Conservation (phyloP, 768 basidiomycete genomes). For the Suillus bovinus region DNA sequence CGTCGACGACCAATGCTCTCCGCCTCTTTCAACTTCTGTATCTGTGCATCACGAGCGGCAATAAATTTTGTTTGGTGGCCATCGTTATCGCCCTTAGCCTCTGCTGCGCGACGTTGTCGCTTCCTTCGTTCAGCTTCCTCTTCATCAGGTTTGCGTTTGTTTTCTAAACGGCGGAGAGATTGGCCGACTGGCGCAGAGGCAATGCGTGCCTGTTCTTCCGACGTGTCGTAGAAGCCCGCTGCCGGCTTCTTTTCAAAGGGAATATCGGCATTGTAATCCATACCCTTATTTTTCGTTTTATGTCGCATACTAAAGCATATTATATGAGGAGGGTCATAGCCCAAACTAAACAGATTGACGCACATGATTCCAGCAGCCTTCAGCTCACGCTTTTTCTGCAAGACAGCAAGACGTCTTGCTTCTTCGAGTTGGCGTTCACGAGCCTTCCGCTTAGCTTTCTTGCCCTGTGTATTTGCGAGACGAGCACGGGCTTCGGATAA, state of each 20-base stretch:
- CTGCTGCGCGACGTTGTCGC: constrained; percentile 66
- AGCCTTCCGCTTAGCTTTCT: constrained; percentile 99
- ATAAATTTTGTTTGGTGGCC: constrained; percentile 91
- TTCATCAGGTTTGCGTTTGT: constrained; percentile 92
- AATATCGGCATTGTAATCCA: constrained; percentile 99
- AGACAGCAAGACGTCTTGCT: constrained; percentile 86
- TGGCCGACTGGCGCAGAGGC: constrained; percentile 91
- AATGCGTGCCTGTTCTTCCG: constrained; percentile 87
- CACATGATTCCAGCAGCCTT: constrained; percentile 98
- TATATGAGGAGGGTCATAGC: constrained; percentile 9
- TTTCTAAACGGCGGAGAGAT: constrained; percentile 87
- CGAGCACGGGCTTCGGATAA: constrained; percentile 97
- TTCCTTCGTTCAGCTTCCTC: constrained; percentile 94
- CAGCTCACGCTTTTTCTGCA: constrained; percentile 97
- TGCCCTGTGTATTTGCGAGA: constrained; percentile 98
- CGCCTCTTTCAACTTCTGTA: constrained; percentile 96
- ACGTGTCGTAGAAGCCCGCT: constrained; percentile 94
- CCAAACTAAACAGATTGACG: constrained; percentile 29
- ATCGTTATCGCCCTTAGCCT: constrained; percentile 60
- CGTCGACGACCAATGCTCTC: constrained; percentile 90
- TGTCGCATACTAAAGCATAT: constrained; percentile 69
- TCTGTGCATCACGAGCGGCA: constrained; percentile 96
- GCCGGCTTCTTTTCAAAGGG: constrained; percentile 98
- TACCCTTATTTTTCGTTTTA: constrained; percentile 94
- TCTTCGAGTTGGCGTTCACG: constrained; percentile 97